Percentiles rank a stretch among this genome's conserved stretches.
These are phyloP conservation scores for Podaxis mareebaensis DNA, from an alignment of 768 basidiomycete genomes.

Conservation along the genomic window DNA sequence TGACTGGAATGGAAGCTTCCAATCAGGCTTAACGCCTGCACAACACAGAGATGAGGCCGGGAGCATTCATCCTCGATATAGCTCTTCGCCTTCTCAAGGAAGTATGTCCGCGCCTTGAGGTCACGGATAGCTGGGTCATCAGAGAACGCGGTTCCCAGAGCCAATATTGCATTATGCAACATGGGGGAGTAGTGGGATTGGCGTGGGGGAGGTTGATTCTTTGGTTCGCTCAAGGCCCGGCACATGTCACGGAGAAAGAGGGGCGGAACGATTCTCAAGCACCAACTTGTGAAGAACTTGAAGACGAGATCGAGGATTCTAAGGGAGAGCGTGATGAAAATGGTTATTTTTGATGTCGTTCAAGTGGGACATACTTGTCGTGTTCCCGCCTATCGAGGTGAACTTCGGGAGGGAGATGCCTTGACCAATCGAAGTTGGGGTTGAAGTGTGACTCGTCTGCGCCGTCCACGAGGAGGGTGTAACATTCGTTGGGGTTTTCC, in stretches of 20 bases:
- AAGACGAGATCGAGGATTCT: conserved; percentile 48
- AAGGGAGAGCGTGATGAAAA: conserved; percentile 7
- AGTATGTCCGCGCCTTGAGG: conserved; percentile 41
- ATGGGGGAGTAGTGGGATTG: conserved; percentile 69
- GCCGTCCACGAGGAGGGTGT: conserved; percentile 43
- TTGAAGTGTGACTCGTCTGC: conserved; percentile 38
- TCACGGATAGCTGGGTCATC: conserved; percentile 46
- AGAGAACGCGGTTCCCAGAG: conserved; percentile 42
- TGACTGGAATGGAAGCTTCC: conserved; percentile 48
- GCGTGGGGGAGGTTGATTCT: conserved; percentile 39
- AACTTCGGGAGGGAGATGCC: conserved; percentile 43
- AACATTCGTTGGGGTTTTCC: conserved; percentile 37
- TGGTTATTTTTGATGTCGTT: neutral
- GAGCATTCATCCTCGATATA: conserved; percentile 47
- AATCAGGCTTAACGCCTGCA: conserved; percentile 43
- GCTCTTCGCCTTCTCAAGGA: conserved; percentile 43
- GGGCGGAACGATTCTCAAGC: conserved; percentile 46
- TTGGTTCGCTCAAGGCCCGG: conserved; percentile 36
- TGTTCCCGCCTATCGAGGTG: conserved; percentile 44
- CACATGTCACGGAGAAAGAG: conserved; percentile 53
- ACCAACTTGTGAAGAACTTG: conserved; percentile 53
- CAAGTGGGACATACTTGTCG: conserved; percentile 37
- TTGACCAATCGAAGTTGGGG: conserved; percentile 52
- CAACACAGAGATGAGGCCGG: conserved; percentile 44
- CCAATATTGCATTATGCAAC: conserved; percentile 67